Evolutionary conservation across 352 stramenopile genomes (phyloP), one percentile per base, ranked within the genome.

Genomic region (Pythium folliculosum): DNA sequence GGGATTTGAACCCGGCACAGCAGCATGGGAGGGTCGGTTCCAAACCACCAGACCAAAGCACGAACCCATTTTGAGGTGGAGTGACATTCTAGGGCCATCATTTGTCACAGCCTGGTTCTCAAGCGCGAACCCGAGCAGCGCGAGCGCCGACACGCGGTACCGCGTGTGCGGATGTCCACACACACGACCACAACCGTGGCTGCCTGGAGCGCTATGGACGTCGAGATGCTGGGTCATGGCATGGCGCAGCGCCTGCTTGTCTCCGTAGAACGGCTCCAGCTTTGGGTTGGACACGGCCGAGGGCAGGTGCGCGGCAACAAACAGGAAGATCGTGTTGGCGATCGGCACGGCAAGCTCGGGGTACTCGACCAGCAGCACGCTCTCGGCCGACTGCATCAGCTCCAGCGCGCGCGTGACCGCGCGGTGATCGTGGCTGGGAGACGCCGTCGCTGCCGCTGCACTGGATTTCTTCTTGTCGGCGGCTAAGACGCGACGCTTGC

Each of bases 361-460:
- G 37, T 67, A 71, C 65, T 71, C 65, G 57, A 71, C 58, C 16
- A 71, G 50, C 19, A 71, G 51, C 32, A 71, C 58, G 12, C 49
- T 49, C 30, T 71, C 65, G 30, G 57, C 57, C 5, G 51, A 52
- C 16, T 67, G 56, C 17, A 63, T 7, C 13, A 57, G 10, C 44
- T 51, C 44, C 16, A 51, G 44, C 44, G 44, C n/a, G 19, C 23
- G 40, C 44, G 44, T 51, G 44, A 51, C 27, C 27, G 5, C 27
- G 27, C 27, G 27, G 27, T 6, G 2, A 6, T 32, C 40, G 1
- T n/a, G 1, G 12, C 2, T 32, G 27, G 2, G 27, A 6, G 27
- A 32, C 5, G 27, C 27, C 27, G 27, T 32, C 27, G 27, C 27
- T 32, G 5, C 27, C 27, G 27, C 27, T 32, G 27, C 27, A 32